A percentile compares a stretch with the other conserved stretches of the same genome.
These are phyloP conservation scores for Colletotrichum truncatum DNA, from an alignment of 2,329 filamentous ascomycete genomes.

Conservation along the genomic window DNA sequence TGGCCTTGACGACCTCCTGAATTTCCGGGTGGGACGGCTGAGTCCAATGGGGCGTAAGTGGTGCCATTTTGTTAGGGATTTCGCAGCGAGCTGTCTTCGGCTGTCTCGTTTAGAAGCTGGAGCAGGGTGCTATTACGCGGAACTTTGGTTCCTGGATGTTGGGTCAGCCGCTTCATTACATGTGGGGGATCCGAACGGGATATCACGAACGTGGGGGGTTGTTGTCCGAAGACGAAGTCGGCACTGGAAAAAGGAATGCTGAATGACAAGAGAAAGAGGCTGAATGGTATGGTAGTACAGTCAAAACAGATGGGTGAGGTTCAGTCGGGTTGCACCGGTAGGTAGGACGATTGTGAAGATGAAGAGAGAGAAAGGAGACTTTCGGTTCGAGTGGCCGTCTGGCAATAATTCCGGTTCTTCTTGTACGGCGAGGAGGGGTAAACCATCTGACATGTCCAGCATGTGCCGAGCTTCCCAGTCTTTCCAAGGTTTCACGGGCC, in stretches of 20 bases:
- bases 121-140: conserved; percentile 7
- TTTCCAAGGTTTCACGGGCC: conserved; percentile 24
- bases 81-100: neutral
- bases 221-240: neutral
- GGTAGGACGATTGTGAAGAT: neutral
- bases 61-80: conserved; percentile 53
- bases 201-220: conserved; percentile 12
- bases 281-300: conserved; percentile 2
- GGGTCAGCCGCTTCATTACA: conserved; percentile 20
- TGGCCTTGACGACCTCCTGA: conserved; percentile 63
- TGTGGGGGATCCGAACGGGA: conserved; percentile 1
- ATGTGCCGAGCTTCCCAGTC: conserved; percentile 26
- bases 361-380: neutral
- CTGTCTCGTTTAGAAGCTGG: conserved; percentile 8
- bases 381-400: neutral
- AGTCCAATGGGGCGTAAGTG: conserved; percentile 65
- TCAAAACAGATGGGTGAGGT: neutral
- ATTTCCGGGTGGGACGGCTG: conserved; percentile 69
- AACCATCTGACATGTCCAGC: conserved; percentile 21
- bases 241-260: neutral
- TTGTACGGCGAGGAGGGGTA: conserved; percentile 26
- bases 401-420: conserved; percentile 14
- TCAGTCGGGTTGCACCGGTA: neutral
- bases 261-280: neutral
- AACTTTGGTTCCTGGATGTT: neutral